These are phyloP conservation scores for Dactylorhiza incarnata DNA, from an alignment of 106 monocot species.

Conservation along the genomic window DNA sequence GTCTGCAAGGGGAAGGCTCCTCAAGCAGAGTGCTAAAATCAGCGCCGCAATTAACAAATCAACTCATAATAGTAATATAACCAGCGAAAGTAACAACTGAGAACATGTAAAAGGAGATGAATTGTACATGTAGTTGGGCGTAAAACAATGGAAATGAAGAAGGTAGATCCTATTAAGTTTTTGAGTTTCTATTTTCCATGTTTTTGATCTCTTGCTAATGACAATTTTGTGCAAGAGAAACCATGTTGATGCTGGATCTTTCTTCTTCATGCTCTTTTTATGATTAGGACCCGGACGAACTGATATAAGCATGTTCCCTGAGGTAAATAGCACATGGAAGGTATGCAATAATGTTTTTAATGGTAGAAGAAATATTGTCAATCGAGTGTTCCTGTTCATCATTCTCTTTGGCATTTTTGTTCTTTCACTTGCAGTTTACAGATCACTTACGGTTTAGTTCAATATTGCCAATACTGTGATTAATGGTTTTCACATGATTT, in stretches of 20 bases:
- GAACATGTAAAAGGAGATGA: too few relatives aligned
- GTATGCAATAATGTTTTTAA: slow-evolving; percentile 25
- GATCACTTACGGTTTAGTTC: not conserved
- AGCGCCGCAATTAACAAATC: too few relatives aligned
- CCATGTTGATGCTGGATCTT: not conserved
- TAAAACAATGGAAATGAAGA: too few relatives aligned
- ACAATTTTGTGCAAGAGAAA: not conserved
- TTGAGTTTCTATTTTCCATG: not conserved
- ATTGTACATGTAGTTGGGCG: too few relatives aligned
- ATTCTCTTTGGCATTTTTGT: not conserved
- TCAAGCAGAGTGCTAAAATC: too few relatives aligned
- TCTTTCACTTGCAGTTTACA: not conserved
- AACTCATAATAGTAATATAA: too few relatives aligned
- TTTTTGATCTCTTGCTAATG: not conserved
- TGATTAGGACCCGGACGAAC: slow-evolving; percentile 25
- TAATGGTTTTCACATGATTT: not conserved
- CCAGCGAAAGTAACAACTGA: too few relatives aligned
- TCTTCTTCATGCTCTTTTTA: slow-evolving; percentile 8
- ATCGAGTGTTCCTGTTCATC: not conserved
- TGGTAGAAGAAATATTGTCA: not conserved
- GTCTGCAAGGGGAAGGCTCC: too few relatives aligned
- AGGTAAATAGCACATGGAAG: slow-evolving; percentile 73
- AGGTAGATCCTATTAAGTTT: too few relatives aligned
- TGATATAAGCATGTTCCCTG: slow-evolving; percentile 60
- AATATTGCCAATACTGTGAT: not conserved